These are phyloP conservation scores for Saprolegnia parasitica DNA, from an alignment of 352 stramenopile genomes.

Conservation along the genomic window DNA sequence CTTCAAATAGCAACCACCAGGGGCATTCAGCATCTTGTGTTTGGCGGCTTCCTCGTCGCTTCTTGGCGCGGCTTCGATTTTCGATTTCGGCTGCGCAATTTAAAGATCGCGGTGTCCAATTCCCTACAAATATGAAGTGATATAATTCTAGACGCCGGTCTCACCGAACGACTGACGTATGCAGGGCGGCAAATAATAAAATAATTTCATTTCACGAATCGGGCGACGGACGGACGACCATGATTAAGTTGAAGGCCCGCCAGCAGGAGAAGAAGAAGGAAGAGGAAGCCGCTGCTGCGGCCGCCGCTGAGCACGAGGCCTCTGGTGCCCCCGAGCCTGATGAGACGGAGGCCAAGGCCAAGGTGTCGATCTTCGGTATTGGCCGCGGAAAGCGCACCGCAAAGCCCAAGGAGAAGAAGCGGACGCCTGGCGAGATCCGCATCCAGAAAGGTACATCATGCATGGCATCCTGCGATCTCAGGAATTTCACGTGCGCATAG, in stretches of 20 bases:
- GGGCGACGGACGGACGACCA: constrained; percentile 7
- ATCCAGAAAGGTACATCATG: constrained; percentile 94
- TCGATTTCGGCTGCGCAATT: too few relatives aligned
- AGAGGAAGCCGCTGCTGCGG: constrained; percentile 46
- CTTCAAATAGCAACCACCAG: too few relatives aligned
- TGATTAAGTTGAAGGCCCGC: constrained; percentile 47
- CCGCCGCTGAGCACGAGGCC: constrained; percentile 13
- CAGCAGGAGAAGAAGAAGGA: constrained; percentile 83
- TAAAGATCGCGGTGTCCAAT: too few relatives aligned
- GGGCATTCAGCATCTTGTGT: too few relatives aligned
- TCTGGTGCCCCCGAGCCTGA: constrained; percentile 32
- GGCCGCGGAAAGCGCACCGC: constrained; percentile 67
- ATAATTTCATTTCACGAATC: not conserved
- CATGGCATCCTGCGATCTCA: not conserved
- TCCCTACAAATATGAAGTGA: too few relatives aligned
- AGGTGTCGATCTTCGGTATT: constrained; percentile 58
- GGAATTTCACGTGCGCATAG: constrained; percentile 32
- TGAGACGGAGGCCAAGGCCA: constrained; percentile 5
- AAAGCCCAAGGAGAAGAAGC: constrained; percentile 84
- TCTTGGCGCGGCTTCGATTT: too few relatives aligned
- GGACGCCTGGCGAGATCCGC: constrained; percentile 95
- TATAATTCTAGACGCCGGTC: too few relatives aligned
- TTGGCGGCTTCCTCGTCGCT: too few relatives aligned
- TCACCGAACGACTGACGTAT: not conserved
- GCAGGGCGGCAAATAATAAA: too few relatives aligned